Conservation (phyloP, 768 basidiomycete species). For the Tylopilus plumbeoviolaceoides region DNA sequence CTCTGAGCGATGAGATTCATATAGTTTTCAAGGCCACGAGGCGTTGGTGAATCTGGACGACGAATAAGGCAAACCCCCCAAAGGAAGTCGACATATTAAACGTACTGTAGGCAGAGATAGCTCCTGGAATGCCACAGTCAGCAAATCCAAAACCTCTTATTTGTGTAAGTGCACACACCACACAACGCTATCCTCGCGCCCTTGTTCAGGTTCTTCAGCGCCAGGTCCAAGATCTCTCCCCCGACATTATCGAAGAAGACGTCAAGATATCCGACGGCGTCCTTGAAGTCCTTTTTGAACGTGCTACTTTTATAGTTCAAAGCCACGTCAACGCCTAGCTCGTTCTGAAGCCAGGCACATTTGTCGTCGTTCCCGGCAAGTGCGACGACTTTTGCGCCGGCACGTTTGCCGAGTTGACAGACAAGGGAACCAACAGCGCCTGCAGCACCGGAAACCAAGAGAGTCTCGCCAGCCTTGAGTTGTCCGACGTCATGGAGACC, state of each 20-base stretch:
- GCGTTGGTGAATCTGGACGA: constrained; percentile 48
- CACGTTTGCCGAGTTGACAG: constrained; percentile 79
- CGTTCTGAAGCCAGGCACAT: constrained; percentile 78
- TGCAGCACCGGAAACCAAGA: constrained; percentile 88
- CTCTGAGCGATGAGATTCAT: constrained; percentile 68
- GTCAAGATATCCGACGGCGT: constrained; percentile 68
- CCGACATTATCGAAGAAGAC: constrained; percentile 85
- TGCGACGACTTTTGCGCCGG: constrained; percentile 79
- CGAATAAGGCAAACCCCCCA: not conserved
- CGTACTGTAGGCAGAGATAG: constrained; percentile 82
- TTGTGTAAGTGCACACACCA: constrained; percentile 46
- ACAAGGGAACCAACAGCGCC: constrained; percentile 83
- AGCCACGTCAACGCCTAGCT: constrained; percentile 77
- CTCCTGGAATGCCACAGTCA: constrained; percentile 43
- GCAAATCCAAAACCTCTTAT: not conserved
- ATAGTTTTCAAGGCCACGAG: constrained; percentile 67
- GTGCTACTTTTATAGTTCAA: constrained; percentile 83
- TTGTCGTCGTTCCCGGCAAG: constrained; percentile 86
- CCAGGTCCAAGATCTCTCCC: constrained; percentile 77
- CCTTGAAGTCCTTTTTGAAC: constrained; percentile 71
- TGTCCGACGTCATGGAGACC: constrained; percentile 79
- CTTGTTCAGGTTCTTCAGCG: constrained; percentile 69
- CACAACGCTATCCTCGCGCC: constrained; percentile 77
- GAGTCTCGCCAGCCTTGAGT: constrained; percentile 78
- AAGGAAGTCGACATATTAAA: constrained; percentile 2